These are phyloP conservation scores for Zoysia japonica DNA, from an alignment of 176 grass and related monocot genomes.

Conservation along the genomic window DNA sequence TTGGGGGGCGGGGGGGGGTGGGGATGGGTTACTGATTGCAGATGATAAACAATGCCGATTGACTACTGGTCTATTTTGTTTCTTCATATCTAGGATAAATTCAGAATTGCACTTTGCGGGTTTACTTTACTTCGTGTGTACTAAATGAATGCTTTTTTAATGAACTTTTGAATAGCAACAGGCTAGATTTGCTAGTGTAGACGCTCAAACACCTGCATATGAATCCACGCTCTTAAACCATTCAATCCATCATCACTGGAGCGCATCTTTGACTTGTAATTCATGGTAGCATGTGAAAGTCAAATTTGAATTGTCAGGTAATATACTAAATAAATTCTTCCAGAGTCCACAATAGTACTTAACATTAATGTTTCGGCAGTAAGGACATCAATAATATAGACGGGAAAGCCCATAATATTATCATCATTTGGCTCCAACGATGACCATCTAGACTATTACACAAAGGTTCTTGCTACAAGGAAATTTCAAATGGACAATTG, in stretches of 20 bases:
- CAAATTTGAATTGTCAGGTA: background rate
- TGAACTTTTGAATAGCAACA: background rate
- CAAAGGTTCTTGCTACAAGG: conserved; percentile 8
- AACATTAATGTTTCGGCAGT: background rate
- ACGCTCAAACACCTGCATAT: background rate
- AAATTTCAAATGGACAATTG: background rate
- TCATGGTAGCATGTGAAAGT: conserved; percentile 1
- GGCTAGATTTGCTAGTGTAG: background rate
- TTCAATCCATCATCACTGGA: background rate
- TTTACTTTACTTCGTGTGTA: background rate
- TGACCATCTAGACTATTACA: background rate
- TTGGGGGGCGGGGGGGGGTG: too few relatives aligned
- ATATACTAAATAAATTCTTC: conserved; percentile 6
- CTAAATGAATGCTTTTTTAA: background rate
- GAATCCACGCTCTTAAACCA: background rate
- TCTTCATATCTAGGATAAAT: background rate
- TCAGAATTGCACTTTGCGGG: background rate
- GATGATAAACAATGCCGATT: background rate
- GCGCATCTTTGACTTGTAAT: background rate
- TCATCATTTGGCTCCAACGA: conserved; percentile 28
- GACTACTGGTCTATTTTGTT: background rate
- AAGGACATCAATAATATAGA: background rate
- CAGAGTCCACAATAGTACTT: conserved; percentile 20
- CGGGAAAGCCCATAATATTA: background rate
- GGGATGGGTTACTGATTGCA: background rate